Evolutionary conservation across 495 filamentous ascomycete genomes (phyloP), one percentile per base, ranked within the genome.

Genomic region (Penicillium taxi): DNA sequence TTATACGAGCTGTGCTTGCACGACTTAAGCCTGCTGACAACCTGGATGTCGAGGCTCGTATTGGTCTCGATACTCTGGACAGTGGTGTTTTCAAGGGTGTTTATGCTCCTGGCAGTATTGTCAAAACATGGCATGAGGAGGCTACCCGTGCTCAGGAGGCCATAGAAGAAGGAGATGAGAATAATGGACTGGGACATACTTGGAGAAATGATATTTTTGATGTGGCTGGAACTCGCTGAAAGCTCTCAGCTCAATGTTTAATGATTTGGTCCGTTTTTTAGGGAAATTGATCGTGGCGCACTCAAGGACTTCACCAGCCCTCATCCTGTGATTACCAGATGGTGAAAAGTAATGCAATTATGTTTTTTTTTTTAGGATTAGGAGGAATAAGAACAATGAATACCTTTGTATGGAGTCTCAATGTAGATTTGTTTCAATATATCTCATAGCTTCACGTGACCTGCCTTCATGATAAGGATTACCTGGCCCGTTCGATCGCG

Each of bases 201-300:
- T 95, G 89, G 90, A 66, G 83, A 26, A 95, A 95, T 60, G 78
- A 74, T 25, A 78, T 94, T 12, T 95, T 96, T 59, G 78, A 91
- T 59, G 73, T 87, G 37, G 35, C 47, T 43, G 47, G 44, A 22
- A 14, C 18, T 2, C 11, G 23, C 8, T 45, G 29, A 44, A 26
- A 26, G 16, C 20, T 24, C n/a, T n/a, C n/a, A n/a, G n/a, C n/a
- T n/a, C n/a, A n/a, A n/a, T n/a, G n/a, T n/a, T n/a, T n/a, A n/a
- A n/a, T n/a, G n/a, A 18, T n/a, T n/a, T n/a, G n/a, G n/a, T n/a
- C n/a, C n/a, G n/a, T n/a, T n/a, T n/a, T n/a, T n/a, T n/a, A n/a
- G n/a, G n/a, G n/a, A n/a, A n/a, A n/a, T n/a, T n/a, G n/a, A n/a
- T n/a, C n/a, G n/a, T n/a, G 19, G 35, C 26, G 35, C 15, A 38